Base-by-base conservation (phyloP, 306 rosid species). In the Malus fusca region DNA sequence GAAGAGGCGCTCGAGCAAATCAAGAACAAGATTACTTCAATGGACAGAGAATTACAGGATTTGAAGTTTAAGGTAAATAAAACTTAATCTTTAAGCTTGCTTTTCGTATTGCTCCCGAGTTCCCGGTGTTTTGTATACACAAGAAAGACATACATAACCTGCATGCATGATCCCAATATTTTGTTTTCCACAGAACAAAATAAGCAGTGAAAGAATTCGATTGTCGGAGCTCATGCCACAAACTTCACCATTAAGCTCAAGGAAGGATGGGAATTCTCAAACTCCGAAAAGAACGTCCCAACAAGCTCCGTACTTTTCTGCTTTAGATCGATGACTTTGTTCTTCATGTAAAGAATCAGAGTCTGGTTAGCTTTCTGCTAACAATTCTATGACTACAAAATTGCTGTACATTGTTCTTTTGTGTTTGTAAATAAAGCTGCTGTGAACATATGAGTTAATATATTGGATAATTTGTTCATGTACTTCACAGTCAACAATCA, bases 1-100 rank as follows among this genome's bases (percentile, higher is more conserved):
- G 98, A 91, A 83, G 95, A 88, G 70, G 97, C 90, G 46, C 85
- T 91, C 14, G 88, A 88, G 68, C 84, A 81, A 66, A 80, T 91
- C 48, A 85, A 86, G 73, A 83, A 83, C 69, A 87, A 73, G 82
- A 75, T 90, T 70, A 40, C 88, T 26, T 79, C 82, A 48, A 82
- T 88, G 80, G 97, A 94, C 81, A 87, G 85, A 87, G 96, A 94
- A 80, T 81, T 78, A 64, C 76, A 88, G 68, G 91, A 89, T 76
- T 84, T 92, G 80, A 92, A 84, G 88, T 83, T 81, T 69, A 94
- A 92, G 97, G 98, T 93, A 84, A 35, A 56, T 26, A 69, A 6
- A 66, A 42, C 6, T 28, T 61, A 4, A 42, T 42, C n/a, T 23
- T 35, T 19, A 8, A 66, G 19, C 40, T 15, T 23, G 21, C 4